Conservation (phyloP, 2,329 filamentous ascomycete genomes). For the Botryotinia narcissicola region DNA sequence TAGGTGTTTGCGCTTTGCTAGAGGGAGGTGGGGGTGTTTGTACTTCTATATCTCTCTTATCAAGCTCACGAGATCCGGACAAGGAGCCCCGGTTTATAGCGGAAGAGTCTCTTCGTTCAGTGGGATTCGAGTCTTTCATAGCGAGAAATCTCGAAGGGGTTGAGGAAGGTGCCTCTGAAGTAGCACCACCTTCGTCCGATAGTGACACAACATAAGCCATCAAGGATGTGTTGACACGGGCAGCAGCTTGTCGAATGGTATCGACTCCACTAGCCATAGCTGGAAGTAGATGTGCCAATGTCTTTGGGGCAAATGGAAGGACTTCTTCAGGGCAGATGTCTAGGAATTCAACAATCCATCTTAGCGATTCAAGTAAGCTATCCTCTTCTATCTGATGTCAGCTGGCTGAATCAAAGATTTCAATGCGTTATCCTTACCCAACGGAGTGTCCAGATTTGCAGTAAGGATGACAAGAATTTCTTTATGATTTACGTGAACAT, state of each 20-base stretch:
- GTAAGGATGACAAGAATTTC: slow-evolving; percentile 91
- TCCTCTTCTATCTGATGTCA: slow-evolving; percentile 67
- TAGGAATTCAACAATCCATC: slow-evolving; percentile 95
- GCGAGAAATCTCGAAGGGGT: slow-evolving; percentile 44
- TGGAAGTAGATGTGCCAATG: slow-evolving; percentile 87
- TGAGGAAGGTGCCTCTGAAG: slow-evolving; percentile 42
- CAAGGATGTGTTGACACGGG: slow-evolving; percentile 82
- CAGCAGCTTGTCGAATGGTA: slow-evolving; percentile 81
- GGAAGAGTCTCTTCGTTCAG: slow-evolving; percentile 37
- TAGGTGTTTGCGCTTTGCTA: slow-evolving; percentile 34
- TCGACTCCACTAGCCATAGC: slow-evolving; percentile 92
- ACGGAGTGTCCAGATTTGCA: slow-evolving; percentile 78
- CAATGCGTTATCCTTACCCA: slow-evolving; percentile 51
- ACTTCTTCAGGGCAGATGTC: slow-evolving; percentile 98
- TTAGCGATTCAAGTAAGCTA: slow-evolving; percentile 82
- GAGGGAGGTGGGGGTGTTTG: slow-evolving; percentile 46
- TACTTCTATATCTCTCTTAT: slow-evolving; percentile 52
- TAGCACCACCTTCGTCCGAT: slow-evolving; percentile 60
- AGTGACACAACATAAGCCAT: slow-evolving; percentile 94
- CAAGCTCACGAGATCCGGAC: slow-evolving; percentile 47
- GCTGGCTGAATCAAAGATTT: neutral
- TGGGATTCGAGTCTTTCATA: slow-evolving; percentile 38
- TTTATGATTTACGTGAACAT: slow-evolving; percentile 90
- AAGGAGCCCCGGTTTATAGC: slow-evolving; percentile 40
- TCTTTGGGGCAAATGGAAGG: slow-evolving; percentile 86